phyloP scores from a whole-genome alignment of 495 filamentous ascomycete genomes.

The Chaetomium fimeti region DNA sequence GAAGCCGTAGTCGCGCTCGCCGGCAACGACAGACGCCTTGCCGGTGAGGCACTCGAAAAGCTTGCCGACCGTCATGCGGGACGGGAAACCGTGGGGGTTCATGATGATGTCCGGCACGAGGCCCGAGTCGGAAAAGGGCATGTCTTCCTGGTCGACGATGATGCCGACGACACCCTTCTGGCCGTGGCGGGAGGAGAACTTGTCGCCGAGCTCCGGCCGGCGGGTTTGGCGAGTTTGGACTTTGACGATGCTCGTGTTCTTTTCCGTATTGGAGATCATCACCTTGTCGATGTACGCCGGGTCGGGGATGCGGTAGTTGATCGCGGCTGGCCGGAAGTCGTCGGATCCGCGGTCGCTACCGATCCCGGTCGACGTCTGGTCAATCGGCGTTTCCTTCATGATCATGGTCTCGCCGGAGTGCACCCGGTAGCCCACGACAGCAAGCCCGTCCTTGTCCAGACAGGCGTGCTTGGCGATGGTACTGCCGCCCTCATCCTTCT shows the following conservation, averaged over 20 bases:
- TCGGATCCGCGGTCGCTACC: conserved; percentile 62
- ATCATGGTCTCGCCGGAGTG: conserved; percentile 76
- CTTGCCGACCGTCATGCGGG: conserved; percentile 99
- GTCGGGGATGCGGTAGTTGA: conserved; percentile 81
- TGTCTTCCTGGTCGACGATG: conserved; percentile 91
- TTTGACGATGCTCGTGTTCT: conserved; percentile 78
- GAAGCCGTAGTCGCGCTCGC: conserved; percentile 71
- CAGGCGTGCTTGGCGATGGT: conserved; percentile 69
- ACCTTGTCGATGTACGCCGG: conserved; percentile 91
- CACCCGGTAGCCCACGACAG: conserved; percentile 75
- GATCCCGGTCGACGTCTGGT: conserved; percentile 62
- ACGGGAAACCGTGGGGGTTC: conserved; percentile 99
- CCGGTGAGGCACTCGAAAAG: conserved; percentile 93
- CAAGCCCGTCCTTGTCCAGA: conserved; percentile 77
- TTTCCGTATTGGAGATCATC: conserved; percentile 82
- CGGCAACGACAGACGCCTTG: conserved; percentile 84
- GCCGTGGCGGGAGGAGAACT: conserved; percentile 98
- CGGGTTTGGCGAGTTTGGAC: conserved; percentile 90
- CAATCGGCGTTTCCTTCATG: conserved; percentile 78
- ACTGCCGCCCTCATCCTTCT: conserved; percentile 52
- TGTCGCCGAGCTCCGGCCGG: conserved; percentile 91
- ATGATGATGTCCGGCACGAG: conserved; percentile 98
- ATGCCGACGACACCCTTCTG: conserved; percentile 98
- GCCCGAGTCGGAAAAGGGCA: conserved; percentile 92
- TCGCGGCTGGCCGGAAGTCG: conserved; percentile 64